Percentiles rank a stretch among this genome's conserved stretches.
These are phyloP conservation scores for Trichoderma koningiopsis DNA, from an alignment of 2,329 filamentous ascomycete species.

Conservation along the genomic window DNA sequence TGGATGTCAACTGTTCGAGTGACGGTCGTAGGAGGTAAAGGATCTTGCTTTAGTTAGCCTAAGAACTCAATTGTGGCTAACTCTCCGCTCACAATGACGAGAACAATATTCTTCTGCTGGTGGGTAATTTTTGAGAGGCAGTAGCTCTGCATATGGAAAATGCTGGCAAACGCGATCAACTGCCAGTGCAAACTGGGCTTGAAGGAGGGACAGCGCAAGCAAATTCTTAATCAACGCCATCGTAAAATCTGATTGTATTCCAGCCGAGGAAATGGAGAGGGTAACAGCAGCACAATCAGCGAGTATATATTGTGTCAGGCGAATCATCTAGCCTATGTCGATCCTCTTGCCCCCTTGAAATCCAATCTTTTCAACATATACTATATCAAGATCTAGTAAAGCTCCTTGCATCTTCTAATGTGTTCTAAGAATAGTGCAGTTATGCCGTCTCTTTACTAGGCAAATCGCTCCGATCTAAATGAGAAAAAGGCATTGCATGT, in stretches of 20 bases:
- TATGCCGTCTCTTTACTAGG: not conserved
- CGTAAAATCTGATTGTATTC: not conserved
- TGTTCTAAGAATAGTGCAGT: no score
- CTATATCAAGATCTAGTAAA: no score
- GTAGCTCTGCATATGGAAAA: not conserved
- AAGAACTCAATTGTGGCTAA: not conserved
- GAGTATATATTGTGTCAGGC: not conserved
- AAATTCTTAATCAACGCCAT: constrained; percentile 4
- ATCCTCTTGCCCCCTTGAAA: no score
- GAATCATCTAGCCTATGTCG: not conserved
- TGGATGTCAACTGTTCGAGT: constrained; percentile 5
- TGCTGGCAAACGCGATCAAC: not conserved
- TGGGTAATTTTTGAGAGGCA: constrained; percentile 9
- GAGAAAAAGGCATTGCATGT: not conserved
- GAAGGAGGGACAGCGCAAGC: not conserved
- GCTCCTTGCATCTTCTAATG: no score
- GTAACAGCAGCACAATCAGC: not conserved
- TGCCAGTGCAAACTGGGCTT: not conserved
- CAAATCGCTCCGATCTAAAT: not conserved
- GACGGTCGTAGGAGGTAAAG: constrained; percentile 1
- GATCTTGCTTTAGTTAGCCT: not conserved
- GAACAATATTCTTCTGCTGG: constrained; percentile 13
- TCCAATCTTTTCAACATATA: no score
- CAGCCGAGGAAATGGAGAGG: not conserved
- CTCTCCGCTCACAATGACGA: not conserved